Evolutionary conservation across 2,329 filamentous ascomycete species (phyloP), one percentile per base, ranked within the genome.

Genomic region (Aspergillus sp.): DNA sequence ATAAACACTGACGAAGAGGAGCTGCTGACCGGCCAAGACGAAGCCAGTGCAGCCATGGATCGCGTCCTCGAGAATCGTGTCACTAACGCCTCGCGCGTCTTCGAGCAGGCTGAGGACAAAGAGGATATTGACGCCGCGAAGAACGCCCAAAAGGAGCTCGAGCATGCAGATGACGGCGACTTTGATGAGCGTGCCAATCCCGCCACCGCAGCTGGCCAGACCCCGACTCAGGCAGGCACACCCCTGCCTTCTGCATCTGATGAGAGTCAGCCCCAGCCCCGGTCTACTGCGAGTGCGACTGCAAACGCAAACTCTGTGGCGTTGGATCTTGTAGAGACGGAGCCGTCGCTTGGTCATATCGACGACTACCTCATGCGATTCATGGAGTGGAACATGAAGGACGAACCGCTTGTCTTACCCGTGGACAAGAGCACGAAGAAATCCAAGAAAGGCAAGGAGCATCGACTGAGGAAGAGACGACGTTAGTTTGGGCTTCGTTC

Each of bases 101-200:
- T 99, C 34, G 93, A 96, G 69, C 90, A 92, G 66, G 94, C 93
- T 0, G 95, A 99, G 77, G 95, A 99, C 70, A 87, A 87, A 52
- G 95, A 99, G 73, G 95, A 99, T 73, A 91, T 94, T 15, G 89
- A 88, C 28, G 95, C 95, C 0, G 95, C 95, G 2, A 90, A 91
- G 55, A 86, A 91, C 9, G 95, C 95, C 0, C 91, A 96, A 74
- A 95, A 91, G 72, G 95, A 99, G 75, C 89, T 95, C 15, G 85
- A 89, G 51, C 88, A 92, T 70, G 90, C 91, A 25, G 92, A 96
- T 68, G 92, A 93, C 50, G 91, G 87, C 4, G 93, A 96, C 72
- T 96, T 96, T 68, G 88, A 88, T 3, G 91, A 93, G 86, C 87
- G 74, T 78, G 49, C 38, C 54, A 45, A 50, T 17, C 73, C 65